Evolutionary conservation across 495 filamentous ascomycete genomes (phyloP), one percentile per base, ranked within the genome.

Genomic region (Coniosporium apollinis): DNA sequence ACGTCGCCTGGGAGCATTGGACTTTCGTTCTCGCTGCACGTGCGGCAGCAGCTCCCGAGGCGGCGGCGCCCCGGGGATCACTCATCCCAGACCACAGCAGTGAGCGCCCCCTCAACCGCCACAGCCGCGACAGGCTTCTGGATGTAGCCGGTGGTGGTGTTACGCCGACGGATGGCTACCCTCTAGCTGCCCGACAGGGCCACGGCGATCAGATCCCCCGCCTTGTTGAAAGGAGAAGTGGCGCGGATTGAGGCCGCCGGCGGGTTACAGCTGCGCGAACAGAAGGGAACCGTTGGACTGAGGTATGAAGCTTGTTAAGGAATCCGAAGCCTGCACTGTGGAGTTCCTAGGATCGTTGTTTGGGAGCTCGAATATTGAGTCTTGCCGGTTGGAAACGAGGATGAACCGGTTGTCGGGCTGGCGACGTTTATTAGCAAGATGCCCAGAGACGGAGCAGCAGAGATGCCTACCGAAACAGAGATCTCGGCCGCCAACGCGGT

Each of bases 401-500:
- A 82, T 45, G 61, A 67, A 79, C 33, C 60, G 61, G 28, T 58
- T 54, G 45, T 76, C 69, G 21, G 71, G 68, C 64, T 72, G n/a
- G 39, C 19, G 20, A 30, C 10, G 22, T 22, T 11, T 15, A 11
- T 37, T 20, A 32, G 30, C 29, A 32, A 30, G 36, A 29, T 14
- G 15, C 25, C 18, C 7, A 24, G 51, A 42, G 46, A 44, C 13
- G 32, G 9, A 6, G 17, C 34, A 28, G 18, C 18, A 26, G 9
- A 22, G 18, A 28, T 21, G 53, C 67, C 55, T 50, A 75, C 74
- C 19, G 74, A 69, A 25, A 81, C 44, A 3, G 50, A 17, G 18
- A 78, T 67, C 50, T 82, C 79, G 3, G 66, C 70, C 11, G 65
- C 70, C n/a, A n/a, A n/a, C n/a, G n/a, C n/a, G n/a, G n/a, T n/a